phyloP scores from a whole-genome alignment of 495 filamentous ascomycete species.

The Parathielavia appendiculata region DNA sequence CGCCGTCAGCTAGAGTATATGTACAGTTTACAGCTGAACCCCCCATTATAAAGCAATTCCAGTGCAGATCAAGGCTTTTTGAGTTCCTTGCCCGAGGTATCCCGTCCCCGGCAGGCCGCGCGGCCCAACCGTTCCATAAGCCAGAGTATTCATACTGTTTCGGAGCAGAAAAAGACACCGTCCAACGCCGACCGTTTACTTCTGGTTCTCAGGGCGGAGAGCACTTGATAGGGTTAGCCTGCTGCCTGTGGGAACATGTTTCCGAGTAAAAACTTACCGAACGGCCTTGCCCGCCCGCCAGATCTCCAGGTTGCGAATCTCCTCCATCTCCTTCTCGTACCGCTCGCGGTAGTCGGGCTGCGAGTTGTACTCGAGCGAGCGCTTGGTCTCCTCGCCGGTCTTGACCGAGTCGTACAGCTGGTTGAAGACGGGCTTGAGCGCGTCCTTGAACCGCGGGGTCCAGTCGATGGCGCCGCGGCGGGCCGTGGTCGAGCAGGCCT shows the following conservation, averaged over 20 bases:
- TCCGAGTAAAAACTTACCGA: slow-evolving; percentile 46
- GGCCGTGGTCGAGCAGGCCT: slow-evolving; percentile 97
- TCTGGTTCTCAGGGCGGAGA: slow-evolving; percentile 90
- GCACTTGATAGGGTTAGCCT: slow-evolving; percentile 43
- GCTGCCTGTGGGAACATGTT: slow-evolving; percentile 2
- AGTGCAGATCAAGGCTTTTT: slow-evolving; percentile 20
- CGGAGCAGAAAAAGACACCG: slow-evolving; percentile 19
- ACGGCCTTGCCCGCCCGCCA: slow-evolving; percentile 98
- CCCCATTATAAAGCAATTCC: slow-evolving; percentile 7
- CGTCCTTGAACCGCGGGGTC: slow-evolving; percentile 90
- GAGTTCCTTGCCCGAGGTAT: slow-evolving; percentile 26
- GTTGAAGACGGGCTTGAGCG: slow-evolving; percentile 97
- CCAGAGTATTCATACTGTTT: slow-evolving; percentile 21
- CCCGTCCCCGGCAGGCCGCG: slow-evolving; percentile 15
- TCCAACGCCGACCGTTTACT: slow-evolving; percentile 47
- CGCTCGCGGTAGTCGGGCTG: slow-evolving; percentile 92
- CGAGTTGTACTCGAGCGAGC: slow-evolving; percentile 90
- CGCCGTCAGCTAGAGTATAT: slow-evolving; percentile 24
- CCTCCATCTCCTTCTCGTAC: slow-evolving; percentile 93
- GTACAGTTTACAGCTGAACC: slow-evolving; percentile 23
- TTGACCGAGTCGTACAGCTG: slow-evolving; percentile 87
- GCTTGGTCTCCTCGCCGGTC: slow-evolving; percentile 85
- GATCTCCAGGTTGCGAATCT: slow-evolving; percentile 95
- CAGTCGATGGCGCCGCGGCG: slow-evolving; percentile 98
- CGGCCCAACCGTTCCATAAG: slow-evolving; percentile 14